Conservation (phyloP, 1,284 basidiomycete genomes). For the Apiotrichum sp. region DNA sequence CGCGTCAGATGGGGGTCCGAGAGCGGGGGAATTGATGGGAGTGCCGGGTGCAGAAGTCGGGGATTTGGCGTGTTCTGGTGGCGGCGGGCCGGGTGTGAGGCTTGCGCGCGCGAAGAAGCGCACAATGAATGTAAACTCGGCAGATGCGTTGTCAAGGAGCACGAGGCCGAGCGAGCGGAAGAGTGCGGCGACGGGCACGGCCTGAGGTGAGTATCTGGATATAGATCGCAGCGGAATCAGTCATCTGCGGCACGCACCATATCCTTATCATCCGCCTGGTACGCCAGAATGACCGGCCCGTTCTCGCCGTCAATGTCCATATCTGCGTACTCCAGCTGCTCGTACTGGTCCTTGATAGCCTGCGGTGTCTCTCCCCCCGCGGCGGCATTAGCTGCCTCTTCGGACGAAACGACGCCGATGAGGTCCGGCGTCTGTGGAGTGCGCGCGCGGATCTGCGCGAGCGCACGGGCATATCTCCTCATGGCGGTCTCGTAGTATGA, state of each 20-base stretch:
- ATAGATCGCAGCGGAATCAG: too few species aligned
- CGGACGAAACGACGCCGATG: conserved; percentile 33
- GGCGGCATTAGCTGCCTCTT: conserved; percentile 24
- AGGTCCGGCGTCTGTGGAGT: conserved; percentile 38
- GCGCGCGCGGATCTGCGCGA: conserved; percentile 67
- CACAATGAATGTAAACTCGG: conserved; percentile 80
- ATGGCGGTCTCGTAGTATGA: conserved; percentile 96
- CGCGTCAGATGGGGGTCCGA: conserved; percentile 29
- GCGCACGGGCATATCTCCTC: conserved; percentile 75
- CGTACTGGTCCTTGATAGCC: conserved; percentile 48
- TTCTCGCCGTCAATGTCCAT: conserved; percentile 61
- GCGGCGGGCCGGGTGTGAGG: not conserved
- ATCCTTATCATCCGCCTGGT: conserved; percentile 76
- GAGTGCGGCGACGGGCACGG: conserved; percentile 72
- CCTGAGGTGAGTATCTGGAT: conserved; percentile 55
- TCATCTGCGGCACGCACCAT: conserved; percentile 54
- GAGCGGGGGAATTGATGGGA: conserved; percentile 26
- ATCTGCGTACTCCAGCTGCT: conserved; percentile 60
- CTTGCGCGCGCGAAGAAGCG: conserved; percentile 60
- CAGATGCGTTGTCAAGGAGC: conserved; percentile 83
- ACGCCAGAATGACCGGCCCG: conserved; percentile 63
- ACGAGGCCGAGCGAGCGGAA: conserved; percentile 79
- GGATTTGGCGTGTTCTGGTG: conserved; percentile 1
- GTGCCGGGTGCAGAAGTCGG: conserved; percentile 14
- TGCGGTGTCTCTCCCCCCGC: conserved; percentile 28